Evolutionary conservation across 2,329 filamentous ascomycete genomes (phyloP).

Genomic region (Trichoderma koningii): DNA sequence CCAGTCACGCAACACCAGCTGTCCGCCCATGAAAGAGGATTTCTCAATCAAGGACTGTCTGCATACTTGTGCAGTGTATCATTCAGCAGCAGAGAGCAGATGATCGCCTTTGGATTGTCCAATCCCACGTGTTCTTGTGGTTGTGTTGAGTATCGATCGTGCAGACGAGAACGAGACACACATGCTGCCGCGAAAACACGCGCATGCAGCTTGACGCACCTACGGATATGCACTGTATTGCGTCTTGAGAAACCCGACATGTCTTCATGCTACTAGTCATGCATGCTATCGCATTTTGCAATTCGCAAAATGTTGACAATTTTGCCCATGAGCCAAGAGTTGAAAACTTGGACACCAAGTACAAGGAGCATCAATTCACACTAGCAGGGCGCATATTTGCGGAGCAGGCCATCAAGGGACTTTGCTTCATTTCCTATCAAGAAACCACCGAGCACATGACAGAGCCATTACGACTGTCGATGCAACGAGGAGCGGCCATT

Average conservation of each 20-base stretch:
- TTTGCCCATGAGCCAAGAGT: not conserved
- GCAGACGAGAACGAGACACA: conserved; percentile 11
- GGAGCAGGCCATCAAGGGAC: not conserved
- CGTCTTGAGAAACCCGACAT: no score
- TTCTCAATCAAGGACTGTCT: not conserved
- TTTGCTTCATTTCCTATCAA: not conserved
- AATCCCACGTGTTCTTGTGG: not conserved
- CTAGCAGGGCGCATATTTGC: conserved; percentile 1
- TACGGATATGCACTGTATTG: not conserved
- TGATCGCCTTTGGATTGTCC: not conserved
- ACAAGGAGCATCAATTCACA: not conserved
- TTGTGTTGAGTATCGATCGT: conserved; percentile 3
- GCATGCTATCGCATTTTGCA: not conserved
- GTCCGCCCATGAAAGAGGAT: not conserved
- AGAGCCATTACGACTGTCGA: no score
- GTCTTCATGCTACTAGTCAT: not conserved
- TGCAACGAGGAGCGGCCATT: no score
- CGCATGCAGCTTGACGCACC: not conserved
- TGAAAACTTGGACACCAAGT: not conserved
- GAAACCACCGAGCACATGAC: no score
- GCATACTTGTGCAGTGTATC: not conserved
- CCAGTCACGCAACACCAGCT: conserved; percentile 26
- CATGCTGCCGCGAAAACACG: not conserved
- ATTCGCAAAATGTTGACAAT: conserved; percentile 16
- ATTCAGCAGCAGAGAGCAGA: no score